Base-by-base conservation (phyloP, 2,329 filamentous ascomycete genomes). In the Aspergillus neotritici region DNA sequence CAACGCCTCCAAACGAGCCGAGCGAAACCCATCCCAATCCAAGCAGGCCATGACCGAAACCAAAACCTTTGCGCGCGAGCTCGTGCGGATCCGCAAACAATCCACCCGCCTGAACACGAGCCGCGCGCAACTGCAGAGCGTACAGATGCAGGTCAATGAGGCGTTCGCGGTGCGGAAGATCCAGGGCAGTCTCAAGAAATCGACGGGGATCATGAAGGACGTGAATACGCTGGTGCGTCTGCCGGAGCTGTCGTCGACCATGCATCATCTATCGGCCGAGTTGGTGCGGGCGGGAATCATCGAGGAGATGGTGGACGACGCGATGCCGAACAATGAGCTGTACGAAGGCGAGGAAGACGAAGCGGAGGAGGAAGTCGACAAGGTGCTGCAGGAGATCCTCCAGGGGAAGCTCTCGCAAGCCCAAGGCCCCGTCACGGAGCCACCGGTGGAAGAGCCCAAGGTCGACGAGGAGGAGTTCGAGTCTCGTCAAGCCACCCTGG, bases 81-180 rank as follows among this genome's bases (percentile, higher is more conserved):
- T 97, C 38, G 80, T 97, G 50, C 83, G 86, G 40, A 80, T 87
- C 47, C 86, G 93, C 52, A 87, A 84, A 63, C 83, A 89, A 50
- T 78, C 77, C 13, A 71, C 76, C 25, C 82, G 93, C 4, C 77
- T 97, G 31, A 76, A 84, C 13, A 97, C 91, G 0, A 85, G 84
- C 57, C 94, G 94, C 64, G 93, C 93, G 2, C 93, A 97, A 70
- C 79, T 98, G 37, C 83, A 84, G 63, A 91, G 85, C 54, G 91
- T 98, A 34, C 84, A 91, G 68, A 94, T 97, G 89, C 93, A 97
- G 70, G 91, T 98, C 61, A 88, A 90, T 61, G 91, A 97, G 71
- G 90, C 93, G 1, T 97, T 97, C 67, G 87, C 88, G 2, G 84
- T 97, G 57, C 83, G 88, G 55, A 94, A 94, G 75, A 97, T 98